phyloP scores from a whole-genome alignment of 805 yeast genomes.

The Grigorovia transvaalensis region DNA sequence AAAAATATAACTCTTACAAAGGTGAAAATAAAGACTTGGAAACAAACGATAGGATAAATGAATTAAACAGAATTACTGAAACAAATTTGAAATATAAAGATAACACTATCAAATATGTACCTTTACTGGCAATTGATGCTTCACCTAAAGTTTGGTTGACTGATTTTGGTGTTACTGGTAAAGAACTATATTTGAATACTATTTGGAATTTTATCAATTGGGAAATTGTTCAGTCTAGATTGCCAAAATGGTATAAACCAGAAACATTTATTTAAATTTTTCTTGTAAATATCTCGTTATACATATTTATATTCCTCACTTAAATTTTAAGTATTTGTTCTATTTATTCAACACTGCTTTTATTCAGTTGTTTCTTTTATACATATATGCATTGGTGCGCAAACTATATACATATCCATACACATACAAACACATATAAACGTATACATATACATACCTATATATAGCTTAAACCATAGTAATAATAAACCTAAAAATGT shows the following conservation, averaged over 20 bases:
- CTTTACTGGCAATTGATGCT: conserved; percentile 61
- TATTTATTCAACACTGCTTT: too few relatives aligned
- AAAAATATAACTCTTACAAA: not conserved
- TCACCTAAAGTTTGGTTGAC: conserved; percentile 59
- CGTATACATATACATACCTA: not conserved
- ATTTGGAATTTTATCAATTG: conserved; percentile 66
- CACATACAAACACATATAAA: not conserved
- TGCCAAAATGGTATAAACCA: conserved; percentile 16
- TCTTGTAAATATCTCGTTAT: not conserved
- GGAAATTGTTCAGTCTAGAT: conserved; percentile 48
- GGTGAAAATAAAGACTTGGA: not conserved
- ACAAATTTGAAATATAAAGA: not conserved
- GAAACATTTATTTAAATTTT: not conserved
- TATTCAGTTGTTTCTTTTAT: not conserved
- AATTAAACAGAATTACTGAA: not conserved
- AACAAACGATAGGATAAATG: not conserved
- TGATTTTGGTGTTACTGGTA: conserved; percentile 75
- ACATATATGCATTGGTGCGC: not conserved
- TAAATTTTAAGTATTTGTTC: too few relatives aligned
- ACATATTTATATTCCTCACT: not conserved
- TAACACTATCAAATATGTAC: conserved; percentile 29
- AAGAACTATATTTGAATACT: conserved; percentile 49
- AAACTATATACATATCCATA: not conserved
- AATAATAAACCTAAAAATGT: not conserved
- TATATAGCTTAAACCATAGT: not conserved